Evolutionary conservation across 331 rosid species (phyloP).

Genomic region (Malus hybrid): DNA sequence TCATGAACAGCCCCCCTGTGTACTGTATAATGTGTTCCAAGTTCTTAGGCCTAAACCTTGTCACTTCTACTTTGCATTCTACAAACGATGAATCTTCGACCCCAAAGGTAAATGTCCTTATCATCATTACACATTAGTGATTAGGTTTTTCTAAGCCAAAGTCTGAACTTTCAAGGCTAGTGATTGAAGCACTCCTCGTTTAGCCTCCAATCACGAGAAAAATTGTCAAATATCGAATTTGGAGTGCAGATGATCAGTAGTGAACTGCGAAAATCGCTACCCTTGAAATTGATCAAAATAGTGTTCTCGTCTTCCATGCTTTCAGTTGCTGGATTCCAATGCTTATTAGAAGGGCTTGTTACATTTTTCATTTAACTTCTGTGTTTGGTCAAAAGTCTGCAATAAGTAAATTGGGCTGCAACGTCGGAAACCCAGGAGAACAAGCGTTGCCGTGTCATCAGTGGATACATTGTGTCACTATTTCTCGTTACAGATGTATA

Average conservation of each 20-base stretch:
- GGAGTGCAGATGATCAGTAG: not conserved
- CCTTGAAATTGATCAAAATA: not conserved
- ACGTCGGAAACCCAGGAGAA: not conserved
- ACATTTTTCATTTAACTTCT: not conserved
- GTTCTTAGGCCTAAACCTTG: not conserved
- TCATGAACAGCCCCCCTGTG: not conserved
- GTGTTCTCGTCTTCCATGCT: not conserved
- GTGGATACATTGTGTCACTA: not conserved
- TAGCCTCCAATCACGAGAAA: not conserved
- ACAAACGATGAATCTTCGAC: not conserved
- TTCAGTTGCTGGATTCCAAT: not conserved
- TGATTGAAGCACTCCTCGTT: not conserved
- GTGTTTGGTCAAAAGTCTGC: not conserved
- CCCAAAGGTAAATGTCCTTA: not conserved
- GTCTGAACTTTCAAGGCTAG: no score
- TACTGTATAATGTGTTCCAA: not conserved
- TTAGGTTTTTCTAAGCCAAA: not conserved
- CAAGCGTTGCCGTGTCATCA: not conserved
- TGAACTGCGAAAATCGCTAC: not conserved
- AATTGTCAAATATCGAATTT: not conserved
- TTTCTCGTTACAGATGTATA: not conserved
- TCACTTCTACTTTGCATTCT: not conserved
- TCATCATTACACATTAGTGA: no score
- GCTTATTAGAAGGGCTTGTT: no score
- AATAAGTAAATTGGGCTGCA: not conserved